These are phyloP conservation scores for Luffa aegyptiaca DNA, from an alignment of 306 rosid species.

Conservation along the genomic window DNA sequence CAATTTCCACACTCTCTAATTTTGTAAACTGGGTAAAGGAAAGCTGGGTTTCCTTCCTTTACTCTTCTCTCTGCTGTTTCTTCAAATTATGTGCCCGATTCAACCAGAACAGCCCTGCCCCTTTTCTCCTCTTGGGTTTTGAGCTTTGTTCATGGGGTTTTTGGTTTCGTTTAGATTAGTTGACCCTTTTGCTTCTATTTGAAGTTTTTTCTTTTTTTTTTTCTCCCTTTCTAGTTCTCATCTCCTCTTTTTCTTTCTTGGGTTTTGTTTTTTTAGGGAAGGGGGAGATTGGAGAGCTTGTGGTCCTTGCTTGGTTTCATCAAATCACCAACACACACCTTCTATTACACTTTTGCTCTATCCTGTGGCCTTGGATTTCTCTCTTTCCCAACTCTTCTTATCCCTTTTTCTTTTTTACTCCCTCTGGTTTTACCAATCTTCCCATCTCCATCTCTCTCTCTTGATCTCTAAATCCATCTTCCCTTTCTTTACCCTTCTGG, in stretches of 20 bases:
- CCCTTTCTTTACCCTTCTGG: background rate
- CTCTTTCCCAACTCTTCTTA: background rate
- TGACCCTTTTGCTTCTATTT: background rate
- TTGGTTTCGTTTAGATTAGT: background rate
- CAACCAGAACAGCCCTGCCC: background rate
- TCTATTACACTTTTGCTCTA: background rate
- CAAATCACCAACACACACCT: background rate
- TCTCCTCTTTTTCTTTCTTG: background rate
- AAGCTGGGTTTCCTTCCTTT: background rate
- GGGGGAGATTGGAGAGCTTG: background rate
- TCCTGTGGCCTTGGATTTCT: background rate
- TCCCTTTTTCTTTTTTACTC: background rate
- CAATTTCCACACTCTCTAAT: background rate
- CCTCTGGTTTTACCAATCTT: background rate
- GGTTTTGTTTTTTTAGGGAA: background rate
- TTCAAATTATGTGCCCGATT: background rate
- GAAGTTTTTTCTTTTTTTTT: background rate
- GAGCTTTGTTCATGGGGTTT: background rate
- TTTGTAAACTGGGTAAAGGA: background rate
- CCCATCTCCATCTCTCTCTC: background rate
- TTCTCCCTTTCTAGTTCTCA: background rate
- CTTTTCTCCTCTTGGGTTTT: background rate
- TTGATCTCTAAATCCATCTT: background rate
- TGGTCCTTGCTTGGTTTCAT: background rate
- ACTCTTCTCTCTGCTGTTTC: background rate